These are phyloP conservation scores for Santalum album DNA, from an alignment of 164 flowering plant species.

Conservation along the genomic window DNA sequence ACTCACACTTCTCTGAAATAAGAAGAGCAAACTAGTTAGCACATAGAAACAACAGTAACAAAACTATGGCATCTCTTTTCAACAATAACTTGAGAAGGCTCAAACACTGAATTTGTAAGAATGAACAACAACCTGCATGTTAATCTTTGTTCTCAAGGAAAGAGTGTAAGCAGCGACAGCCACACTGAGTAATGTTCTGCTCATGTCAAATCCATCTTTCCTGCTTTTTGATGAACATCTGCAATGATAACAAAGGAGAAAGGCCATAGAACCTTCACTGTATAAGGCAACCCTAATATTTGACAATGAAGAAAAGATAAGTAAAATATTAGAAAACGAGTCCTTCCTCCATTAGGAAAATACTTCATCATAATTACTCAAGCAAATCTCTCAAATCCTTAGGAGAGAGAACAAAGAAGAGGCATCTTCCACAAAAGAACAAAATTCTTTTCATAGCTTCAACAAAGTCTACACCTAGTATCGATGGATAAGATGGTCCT, in stretches of 20 bases:
- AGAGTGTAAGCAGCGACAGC: slow-evolving; percentile 45
- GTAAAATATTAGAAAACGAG: not conserved
- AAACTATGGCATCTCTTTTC: not conserved
- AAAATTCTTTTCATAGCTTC: too few relatives aligned
- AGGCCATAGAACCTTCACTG: not conserved
- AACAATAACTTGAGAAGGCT: too few relatives aligned
- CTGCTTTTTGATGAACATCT: slow-evolving; percentile 20
- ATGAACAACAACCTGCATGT: slow-evolving; percentile 32
- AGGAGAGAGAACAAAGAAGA: too few relatives aligned
- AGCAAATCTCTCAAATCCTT: too few relatives aligned
- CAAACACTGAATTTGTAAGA: not conserved
- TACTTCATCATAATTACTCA: too few relatives aligned
- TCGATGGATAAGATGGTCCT: too few relatives aligned
- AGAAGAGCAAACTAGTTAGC: slow-evolving; percentile 7
- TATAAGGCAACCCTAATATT: not conserved
- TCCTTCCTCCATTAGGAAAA: too few relatives aligned
- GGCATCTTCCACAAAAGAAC: too few relatives aligned
- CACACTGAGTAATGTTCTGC: slow-evolving; percentile 18
- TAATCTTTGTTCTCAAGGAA: slow-evolving; percentile 28
- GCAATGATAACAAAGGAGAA: slow-evolving; percentile 14
- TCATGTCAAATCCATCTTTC: slow-evolving; percentile 20
- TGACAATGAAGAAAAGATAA: not conserved
- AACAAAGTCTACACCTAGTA: too few relatives aligned
- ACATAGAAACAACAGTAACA: not conserved
- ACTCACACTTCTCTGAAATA: slow-evolving; percentile 39